Percentiles rank a stretch among this genome's conserved stretches.
These are phyloP conservation scores for Oryza rufipogon DNA, from an alignment of 176 grass and related monocot genomes.

Conservation along the genomic window DNA sequence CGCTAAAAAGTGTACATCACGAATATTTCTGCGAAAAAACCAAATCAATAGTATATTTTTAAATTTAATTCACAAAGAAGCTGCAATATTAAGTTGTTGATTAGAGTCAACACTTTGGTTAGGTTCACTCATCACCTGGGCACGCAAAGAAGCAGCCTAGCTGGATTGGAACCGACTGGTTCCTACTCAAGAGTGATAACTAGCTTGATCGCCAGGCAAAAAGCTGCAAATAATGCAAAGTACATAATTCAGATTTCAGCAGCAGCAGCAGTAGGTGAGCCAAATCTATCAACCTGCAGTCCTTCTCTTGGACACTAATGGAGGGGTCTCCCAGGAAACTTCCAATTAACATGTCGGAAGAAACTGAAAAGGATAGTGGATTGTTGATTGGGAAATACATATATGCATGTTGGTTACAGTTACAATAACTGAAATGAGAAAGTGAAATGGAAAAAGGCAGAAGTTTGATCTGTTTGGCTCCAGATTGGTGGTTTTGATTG, in stretches of 20 bases:
- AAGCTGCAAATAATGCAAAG: slow-evolving; percentile 37
- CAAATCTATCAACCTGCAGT: slow-evolving; percentile 47
- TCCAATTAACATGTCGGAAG: slow-evolving; percentile 25
- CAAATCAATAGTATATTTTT: too few relatives aligned
- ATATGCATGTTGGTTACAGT: slow-evolving; percentile 2
- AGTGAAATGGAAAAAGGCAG: not conserved
- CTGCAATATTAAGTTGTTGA: not conserved
- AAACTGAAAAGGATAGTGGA: too few relatives aligned
- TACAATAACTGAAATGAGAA: not conserved
- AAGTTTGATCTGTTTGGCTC: not conserved
- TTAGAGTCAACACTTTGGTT: not conserved
- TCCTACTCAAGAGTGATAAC: not conserved
- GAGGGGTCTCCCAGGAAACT: slow-evolving; percentile 9
- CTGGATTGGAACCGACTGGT: slow-evolving; percentile 25
- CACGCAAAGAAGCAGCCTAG: slow-evolving; percentile 5
- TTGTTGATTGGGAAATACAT: not conserved
- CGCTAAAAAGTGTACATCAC: too few relatives aligned
- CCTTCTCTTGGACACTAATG: not conserved
- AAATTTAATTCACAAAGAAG: too few relatives aligned
- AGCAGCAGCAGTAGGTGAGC: slow-evolving; percentile 41
- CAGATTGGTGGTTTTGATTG: not conserved
- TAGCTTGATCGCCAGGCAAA: slow-evolving; percentile 25
- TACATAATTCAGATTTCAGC: not conserved
- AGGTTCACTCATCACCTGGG: not conserved
- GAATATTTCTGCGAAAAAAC: too few relatives aligned